Conservation (phyloP, 2,329 filamentous ascomycete genomes). For the Piedraia hortae region DNA sequence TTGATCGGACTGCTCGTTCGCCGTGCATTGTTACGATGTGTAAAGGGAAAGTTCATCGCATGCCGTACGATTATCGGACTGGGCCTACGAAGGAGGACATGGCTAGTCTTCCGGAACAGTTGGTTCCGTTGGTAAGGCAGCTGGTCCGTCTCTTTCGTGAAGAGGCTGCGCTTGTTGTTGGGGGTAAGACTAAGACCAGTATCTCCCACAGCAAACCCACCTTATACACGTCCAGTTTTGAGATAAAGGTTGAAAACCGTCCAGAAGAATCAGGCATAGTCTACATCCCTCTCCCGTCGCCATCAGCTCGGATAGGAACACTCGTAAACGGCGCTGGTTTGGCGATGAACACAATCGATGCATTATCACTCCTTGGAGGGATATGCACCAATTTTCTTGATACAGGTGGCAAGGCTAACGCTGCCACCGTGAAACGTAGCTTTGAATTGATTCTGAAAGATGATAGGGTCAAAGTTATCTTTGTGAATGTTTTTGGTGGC, state of each 20-base stretch:
- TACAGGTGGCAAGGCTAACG: constrained; percentile 68
- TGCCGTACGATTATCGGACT: constrained; percentile 33
- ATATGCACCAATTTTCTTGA: constrained; percentile 63
- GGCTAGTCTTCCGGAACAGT: constrained; percentile 16
- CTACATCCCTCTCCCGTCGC: constrained; percentile 35
- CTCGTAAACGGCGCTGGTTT: constrained; percentile 73
- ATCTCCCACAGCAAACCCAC: constrained; percentile 30
- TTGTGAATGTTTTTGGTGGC: constrained; percentile 45
- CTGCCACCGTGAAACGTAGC: constrained; percentile 48
- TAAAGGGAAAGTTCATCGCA: constrained; percentile 20
- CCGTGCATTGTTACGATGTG: constrained; percentile 34
- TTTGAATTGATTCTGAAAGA: constrained; percentile 52
- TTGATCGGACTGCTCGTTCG: constrained; percentile 33
- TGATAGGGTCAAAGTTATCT: constrained; percentile 40
- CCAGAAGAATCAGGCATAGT: constrained; percentile 49
- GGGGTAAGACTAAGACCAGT: constrained; percentile 22
- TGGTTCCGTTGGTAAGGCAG: constrained; percentile 23
- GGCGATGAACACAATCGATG: constrained; percentile 76
- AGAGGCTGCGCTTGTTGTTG: constrained; percentile 37
- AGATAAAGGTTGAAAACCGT: constrained; percentile 30
- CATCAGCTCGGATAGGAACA: constrained; percentile 41
- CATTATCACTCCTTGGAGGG: constrained; percentile 39
- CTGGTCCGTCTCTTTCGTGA: constrained; percentile 32
- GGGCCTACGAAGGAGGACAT: constrained; percentile 16
- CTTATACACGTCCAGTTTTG: constrained; percentile 29